These are phyloP conservation scores for Zygosaccharomyces pseudorouxii DNA, from an alignment of 805 yeast genomes.

Conservation along the genomic window DNA sequence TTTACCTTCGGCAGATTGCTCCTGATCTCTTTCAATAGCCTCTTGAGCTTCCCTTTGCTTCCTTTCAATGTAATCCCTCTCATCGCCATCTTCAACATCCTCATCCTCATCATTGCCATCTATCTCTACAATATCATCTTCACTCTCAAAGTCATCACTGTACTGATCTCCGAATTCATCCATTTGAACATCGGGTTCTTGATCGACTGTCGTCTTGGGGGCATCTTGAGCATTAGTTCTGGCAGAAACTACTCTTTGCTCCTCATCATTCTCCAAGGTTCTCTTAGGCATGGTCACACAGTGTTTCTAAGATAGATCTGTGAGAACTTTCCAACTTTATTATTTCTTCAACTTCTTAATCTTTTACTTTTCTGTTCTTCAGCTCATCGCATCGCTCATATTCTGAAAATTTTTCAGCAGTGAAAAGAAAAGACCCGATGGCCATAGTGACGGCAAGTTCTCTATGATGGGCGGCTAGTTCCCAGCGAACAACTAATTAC, in stretches of 20 bases:
- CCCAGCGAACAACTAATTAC: not conserved
- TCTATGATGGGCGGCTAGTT: not conserved
- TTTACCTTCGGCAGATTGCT: slow-evolving; percentile 37
- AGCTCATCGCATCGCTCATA: slow-evolving; percentile 18
- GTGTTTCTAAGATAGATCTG: not conserved
- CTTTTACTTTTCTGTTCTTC: slow-evolving; percentile 4
- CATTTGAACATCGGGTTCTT: slow-evolving; percentile 49
- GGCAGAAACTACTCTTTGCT: slow-evolving; percentile 40
- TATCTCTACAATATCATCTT: slow-evolving; percentile 79
- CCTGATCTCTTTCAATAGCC: slow-evolving; percentile 37
- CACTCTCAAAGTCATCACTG: slow-evolving; percentile 91
- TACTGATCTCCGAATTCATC: slow-evolving; percentile 86
- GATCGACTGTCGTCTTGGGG: slow-evolving; percentile 26
- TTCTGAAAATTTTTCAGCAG: slow-evolving; percentile 16
- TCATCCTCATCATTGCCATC: slow-evolving; percentile 54
- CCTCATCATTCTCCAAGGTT: slow-evolving; percentile 38
- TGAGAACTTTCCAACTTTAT: not conserved
- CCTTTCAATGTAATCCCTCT: slow-evolving; percentile 36
- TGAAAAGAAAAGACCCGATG: slow-evolving; percentile 6
- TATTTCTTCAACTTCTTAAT: not conserved
- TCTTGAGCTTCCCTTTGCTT: slow-evolving; percentile 37
- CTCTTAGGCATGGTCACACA: slow-evolving; percentile 47
- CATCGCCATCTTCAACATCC: slow-evolving; percentile 28
- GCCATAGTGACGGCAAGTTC: not conserved
- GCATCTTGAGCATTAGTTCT: slow-evolving; percentile 30